Evolutionary conservation across 1,284 basidiomycete species (phyloP).

Genomic region (Mrakiaceae sp.): DNA sequence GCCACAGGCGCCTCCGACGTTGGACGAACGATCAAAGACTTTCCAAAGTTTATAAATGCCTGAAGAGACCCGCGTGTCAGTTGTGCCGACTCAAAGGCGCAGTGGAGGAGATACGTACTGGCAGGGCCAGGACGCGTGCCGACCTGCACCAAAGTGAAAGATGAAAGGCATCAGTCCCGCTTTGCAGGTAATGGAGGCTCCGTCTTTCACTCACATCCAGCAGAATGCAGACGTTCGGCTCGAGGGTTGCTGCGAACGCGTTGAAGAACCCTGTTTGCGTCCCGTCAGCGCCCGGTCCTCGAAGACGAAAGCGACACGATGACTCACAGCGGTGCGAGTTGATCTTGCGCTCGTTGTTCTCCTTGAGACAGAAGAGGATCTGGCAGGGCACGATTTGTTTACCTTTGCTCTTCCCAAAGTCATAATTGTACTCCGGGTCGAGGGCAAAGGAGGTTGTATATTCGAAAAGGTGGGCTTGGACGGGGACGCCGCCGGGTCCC

Average conservation of each 20-base stretch:
- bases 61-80: background rate
- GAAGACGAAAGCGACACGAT: background rate
- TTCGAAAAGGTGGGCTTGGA: slow-evolving; percentile 91
- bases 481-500: slow-evolving; percentile 66
- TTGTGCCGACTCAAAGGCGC: too few species aligned
- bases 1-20: slow-evolving; percentile 86
- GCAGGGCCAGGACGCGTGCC: slow-evolving; percentile 68
- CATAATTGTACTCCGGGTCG: slow-evolving; percentile 72
- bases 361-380: slow-evolving; percentile 64
- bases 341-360: slow-evolving; percentile 85
- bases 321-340: background rate
- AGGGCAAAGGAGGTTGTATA: slow-evolving; percentile 78
- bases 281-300: too few species aligned
- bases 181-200: background rate
- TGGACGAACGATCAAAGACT: slow-evolving; percentile 80
- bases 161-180: slow-evolving; percentile 51
- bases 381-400: slow-evolving; percentile 74
- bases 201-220: background rate
- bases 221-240: slow-evolving; percentile 45
- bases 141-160: slow-evolving; percentile 80
- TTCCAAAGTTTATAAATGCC: slow-evolving; percentile 81
- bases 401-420: slow-evolving; percentile 61
- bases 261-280: slow-evolving; percentile 16
- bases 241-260: slow-evolving; percentile 43
- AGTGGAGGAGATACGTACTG: background rate